Evolutionary conservation across 1,284 basidiomycete genomes (phyloP), one percentile per base, ranked within the genome.

Genomic region (Malassezia sympodialis): DNA sequence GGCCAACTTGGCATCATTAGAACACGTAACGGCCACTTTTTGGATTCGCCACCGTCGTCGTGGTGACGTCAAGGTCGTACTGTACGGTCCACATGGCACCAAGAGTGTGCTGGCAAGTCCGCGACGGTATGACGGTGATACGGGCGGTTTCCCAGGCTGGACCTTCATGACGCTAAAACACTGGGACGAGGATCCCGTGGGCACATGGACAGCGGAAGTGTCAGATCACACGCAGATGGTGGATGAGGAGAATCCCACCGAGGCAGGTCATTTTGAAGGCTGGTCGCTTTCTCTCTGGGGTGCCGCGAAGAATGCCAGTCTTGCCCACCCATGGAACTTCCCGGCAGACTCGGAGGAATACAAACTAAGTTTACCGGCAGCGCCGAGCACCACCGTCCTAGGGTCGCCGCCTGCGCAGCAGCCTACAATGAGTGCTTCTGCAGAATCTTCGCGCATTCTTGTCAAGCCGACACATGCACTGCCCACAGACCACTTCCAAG

Each of bases 91-190:
- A 0, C 83, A 83, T 54, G 89, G 90, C 7, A 80, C 96, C 61
- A 85, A 80, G 69, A 94, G 89, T 69, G 79, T 96, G 8, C 77
- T 99, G 35, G 90, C 87, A 21, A 82, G 83, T 11, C 80, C 80
- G 48, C 82, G 94, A 54, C 75, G 79, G 30, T 81, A 80, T 35
- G 94, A 99, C 72, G 75, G 77, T 43, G 85, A 82, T 12, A 75
- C 69, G 4, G 80, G 79, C 10, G 94, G 94, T 5, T 94, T 82
- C 75, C 83, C 83, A 24, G 91, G 90, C 0, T 99, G 94, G 94
- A 86, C 83, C 19, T 99, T 99, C 75, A 98, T 96, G 91, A 83
- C 84, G 23, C 83, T 98, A 53, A 98, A 98, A 77, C 94, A 99
- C 75, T 99, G 94, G 94, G 90, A 86, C 45, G 94, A 99, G 77